A percentile compares a stretch with the other conserved stretches of the same genome.
These are phyloP conservation scores for Posidonia oceanica DNA, from an alignment of 116 monocot genomes.

Conservation along the genomic window DNA sequence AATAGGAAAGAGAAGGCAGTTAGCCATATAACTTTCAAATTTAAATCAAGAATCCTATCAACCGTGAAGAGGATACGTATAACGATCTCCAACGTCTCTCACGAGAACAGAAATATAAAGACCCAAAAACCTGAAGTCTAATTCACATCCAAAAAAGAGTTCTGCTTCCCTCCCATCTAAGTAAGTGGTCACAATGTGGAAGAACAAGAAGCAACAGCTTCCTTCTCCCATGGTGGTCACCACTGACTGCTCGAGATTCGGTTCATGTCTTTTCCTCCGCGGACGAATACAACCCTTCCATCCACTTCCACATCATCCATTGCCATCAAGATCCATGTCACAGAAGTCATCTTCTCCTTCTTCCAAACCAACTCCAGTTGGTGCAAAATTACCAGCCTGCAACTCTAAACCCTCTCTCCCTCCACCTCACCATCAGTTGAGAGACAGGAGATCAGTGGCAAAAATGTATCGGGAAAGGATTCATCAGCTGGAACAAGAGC, in stretches of 20 bases:
- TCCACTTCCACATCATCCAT: not conserved
- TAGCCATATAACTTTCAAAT: too few species aligned
- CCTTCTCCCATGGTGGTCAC: slow-evolving; percentile 9
- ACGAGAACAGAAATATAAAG: too few species aligned
- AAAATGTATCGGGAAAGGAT: slow-evolving; percentile 15
- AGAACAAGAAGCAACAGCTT: slow-evolving; percentile 10
- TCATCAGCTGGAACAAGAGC: slow-evolving; percentile 18
- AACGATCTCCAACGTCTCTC: too few species aligned
- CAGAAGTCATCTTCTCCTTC: not conserved
- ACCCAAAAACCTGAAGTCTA: too few species aligned
- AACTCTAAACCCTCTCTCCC: not conserved
- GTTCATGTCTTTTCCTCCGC: slow-evolving; percentile 8
- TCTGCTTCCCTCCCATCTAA: too few species aligned
- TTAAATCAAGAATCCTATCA: too few species aligned
- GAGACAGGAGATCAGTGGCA: not conserved
- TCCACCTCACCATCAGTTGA: not conserved
- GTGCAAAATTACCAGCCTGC: not conserved
- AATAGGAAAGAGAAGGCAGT: too few species aligned
- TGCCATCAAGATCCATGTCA: not conserved
- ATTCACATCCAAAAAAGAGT: too few species aligned
- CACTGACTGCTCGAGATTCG: slow-evolving; percentile 21
- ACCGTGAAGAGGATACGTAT: too few species aligned
- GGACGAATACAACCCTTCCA: not conserved
- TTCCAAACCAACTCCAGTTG: not conserved
- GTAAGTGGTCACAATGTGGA: slow-evolving; percentile 1